A percentile compares a stretch with the other conserved stretches of the same genome.
These are phyloP conservation scores for Saccharomyces cerevisiae DNA, from an alignment of 805 yeast species.

Conservation along the genomic window DNA sequence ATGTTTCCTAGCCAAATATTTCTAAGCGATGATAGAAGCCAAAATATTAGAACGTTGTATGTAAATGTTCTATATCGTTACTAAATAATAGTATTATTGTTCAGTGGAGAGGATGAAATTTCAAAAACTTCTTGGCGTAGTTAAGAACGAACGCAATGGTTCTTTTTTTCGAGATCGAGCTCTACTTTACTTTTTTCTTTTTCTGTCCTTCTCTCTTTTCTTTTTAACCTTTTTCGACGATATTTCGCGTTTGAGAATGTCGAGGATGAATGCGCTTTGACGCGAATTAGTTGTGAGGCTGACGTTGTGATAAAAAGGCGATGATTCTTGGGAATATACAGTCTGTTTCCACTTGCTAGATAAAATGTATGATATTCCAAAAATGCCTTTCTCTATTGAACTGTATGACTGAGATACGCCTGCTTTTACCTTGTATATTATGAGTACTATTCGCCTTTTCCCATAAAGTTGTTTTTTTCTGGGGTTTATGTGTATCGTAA, in stretches of 20 bases:
- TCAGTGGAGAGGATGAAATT: background rate
- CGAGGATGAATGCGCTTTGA: background rate
- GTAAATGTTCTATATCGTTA: background rate
- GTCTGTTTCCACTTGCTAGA: background rate
- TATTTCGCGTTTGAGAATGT: background rate
- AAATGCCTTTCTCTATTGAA: background rate
- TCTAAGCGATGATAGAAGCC: background rate
- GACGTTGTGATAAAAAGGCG: background rate
- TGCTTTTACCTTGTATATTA: background rate
- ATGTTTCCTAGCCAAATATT: background rate
- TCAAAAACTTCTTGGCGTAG: background rate
- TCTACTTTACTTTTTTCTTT: background rate
- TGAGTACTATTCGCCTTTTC: background rate
- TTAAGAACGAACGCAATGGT: background rate
- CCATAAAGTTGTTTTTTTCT: background rate
- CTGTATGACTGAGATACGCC: background rate
- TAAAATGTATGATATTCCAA: background rate
- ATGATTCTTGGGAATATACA: background rate
- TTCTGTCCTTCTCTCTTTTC: background rate
- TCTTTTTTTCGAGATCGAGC: background rate
- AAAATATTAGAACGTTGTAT: background rate
- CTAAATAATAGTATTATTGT: background rate
- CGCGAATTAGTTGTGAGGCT: background rate
- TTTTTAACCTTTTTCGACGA: background rate
- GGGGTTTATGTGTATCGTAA: background rate